Conservation (phyloP, 2,329 filamentous ascomycete species). For the Penicillium sp. region DNA sequence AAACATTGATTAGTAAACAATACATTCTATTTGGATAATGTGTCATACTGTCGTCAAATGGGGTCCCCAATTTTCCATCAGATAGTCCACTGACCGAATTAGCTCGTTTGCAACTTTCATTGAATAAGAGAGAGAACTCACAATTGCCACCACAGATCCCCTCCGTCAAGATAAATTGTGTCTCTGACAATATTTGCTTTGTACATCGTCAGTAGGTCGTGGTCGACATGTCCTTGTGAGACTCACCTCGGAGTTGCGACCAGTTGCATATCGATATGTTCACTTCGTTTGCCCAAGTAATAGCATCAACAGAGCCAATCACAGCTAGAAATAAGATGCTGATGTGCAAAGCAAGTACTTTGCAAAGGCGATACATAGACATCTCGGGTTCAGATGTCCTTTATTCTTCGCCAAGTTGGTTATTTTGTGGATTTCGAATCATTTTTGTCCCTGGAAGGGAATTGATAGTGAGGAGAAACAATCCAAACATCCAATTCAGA, state of each 20-base stretch:
- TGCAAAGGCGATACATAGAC: background rate
- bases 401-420: background rate
- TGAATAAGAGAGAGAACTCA: constrained; percentile 12
- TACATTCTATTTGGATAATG: background rate
- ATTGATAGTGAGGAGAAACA: background rate
- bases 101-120: background rate
- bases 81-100: constrained; percentile 34
- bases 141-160: constrained; percentile 52
- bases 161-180: constrained; percentile 64
- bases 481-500: background rate
- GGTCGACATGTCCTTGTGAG: background rate
- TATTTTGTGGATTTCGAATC: background rate
- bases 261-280: constrained; percentile 60
- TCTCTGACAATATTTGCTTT: constrained; percentile 59
- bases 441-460: background rate
- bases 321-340: background rate
- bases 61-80: constrained; percentile 37
- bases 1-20: background rate
- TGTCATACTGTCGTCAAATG: constrained; percentile 39
- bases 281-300: constrained; percentile 41
- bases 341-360: background rate
- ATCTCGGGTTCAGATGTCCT: background rate
- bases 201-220: background rate
- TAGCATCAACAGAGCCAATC: background rate
- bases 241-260: constrained; percentile 40